Evolutionary conservation across 345 rosid genomes (phyloP), one percentile per base, ranked within the genome.

Genomic region (Jatropha curcas): DNA sequence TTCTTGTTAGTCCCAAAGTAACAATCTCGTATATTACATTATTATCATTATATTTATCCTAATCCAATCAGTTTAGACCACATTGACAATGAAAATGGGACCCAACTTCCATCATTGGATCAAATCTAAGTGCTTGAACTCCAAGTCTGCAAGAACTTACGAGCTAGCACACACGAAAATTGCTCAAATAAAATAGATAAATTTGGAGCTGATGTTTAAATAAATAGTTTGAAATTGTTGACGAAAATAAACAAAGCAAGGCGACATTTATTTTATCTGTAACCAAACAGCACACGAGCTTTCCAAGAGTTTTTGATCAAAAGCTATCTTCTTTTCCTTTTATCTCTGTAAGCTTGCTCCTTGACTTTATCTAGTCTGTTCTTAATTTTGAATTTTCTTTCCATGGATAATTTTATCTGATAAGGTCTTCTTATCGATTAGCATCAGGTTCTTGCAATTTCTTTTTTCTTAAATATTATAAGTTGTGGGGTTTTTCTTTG

Each of bases 221-320:
- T 65, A 55, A 41, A 56, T 39, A 12, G 25, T 19, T 58, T 25
- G 22, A 2, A 24, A 22, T n/a, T 22, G 53, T n/a, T 48, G 17
- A 48, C n/a, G n/a, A n/a, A n/a, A n/a, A n/a, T n/a, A 48, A 17
- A 11, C 65, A 51, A 41, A 30, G 35, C 22, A 9, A 8, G 31
- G 9, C 53, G 30, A 55, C 76, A 37, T 64, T 56, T 39, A 45
- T 58, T 30, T 25, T 56, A 56, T 66, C 65, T 43, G 16, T n/a
- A 33, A 10, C 45, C 67, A 4, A 20, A 7, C 10, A 22, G 50
- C 59, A 52, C 67, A 59, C 77, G 8, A 8, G 55, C 39, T 60
- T 22, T 52, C 5, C 69, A 46, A 57, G 65, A 43, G 45, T 41
- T 65, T 37, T 65, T 35, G 52, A 53, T 75, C 74, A 37, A 60